Evolutionary conservation across 2,329 filamentous ascomycete genomes (phyloP).

Genomic region (Zymoseptoria brevis): DNA sequence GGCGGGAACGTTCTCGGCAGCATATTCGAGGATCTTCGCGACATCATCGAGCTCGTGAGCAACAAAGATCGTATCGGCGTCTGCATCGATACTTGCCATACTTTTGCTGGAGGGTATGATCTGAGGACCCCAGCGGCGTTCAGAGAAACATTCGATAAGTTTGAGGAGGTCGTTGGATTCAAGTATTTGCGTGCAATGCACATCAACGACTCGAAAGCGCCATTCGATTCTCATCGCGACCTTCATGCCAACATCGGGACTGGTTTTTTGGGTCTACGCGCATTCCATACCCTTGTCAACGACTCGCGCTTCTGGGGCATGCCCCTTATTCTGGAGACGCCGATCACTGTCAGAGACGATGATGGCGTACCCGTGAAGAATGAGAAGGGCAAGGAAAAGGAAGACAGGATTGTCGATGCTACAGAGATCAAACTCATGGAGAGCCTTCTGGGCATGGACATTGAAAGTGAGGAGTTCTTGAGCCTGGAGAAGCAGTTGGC

Average conservation of each 20-base stretch:
- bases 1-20: constrained; percentile 80
- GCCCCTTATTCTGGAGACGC: constrained; percentile 95
- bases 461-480: constrained; percentile 64
- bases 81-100: constrained; percentile 93
- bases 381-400: constrained; percentile 45
- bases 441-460: constrained; percentile 74
- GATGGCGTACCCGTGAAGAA: constrained; percentile 48
- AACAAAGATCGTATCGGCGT: constrained; percentile 82
- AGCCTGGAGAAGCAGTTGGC: constrained; percentile 57
- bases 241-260: constrained; percentile 95
- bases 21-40: constrained; percentile 75
- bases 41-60: constrained; percentile 71
- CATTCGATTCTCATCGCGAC: constrained; percentile 71
- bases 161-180: constrained; percentile 69
- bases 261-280: constrained; percentile 80
- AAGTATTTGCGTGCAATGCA: constrained; percentile 79
- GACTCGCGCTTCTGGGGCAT: constrained; percentile 64
- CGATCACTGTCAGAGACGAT: constrained; percentile 63
- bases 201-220: constrained; percentile 92
- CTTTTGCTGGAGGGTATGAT: constrained; percentile 91
- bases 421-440: constrained; percentile 92
- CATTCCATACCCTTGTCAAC: constrained; percentile 90
- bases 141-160: constrained; percentile 61
- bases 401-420: constrained; percentile 82
- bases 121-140: constrained; percentile 69